Evolutionary conservation across 2,329 filamentous ascomycete genomes (phyloP).

Genomic region (Penicillium sp.): DNA sequence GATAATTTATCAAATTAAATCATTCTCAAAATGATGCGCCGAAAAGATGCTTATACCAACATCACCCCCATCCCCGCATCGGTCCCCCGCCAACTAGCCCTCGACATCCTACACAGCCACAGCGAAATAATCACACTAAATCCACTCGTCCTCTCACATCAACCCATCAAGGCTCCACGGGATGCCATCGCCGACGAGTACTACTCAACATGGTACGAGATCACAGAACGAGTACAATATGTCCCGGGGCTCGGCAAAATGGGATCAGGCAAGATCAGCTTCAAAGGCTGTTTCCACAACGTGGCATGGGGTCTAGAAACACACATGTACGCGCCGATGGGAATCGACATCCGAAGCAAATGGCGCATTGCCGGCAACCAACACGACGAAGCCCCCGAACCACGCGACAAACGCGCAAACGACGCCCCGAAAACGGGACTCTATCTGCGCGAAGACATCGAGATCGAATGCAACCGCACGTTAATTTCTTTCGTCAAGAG

Average conservation of each 20-base stretch:
- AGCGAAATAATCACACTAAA: conserved; percentile 84
- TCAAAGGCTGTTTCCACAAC: conserved; percentile 78
- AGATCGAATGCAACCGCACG: conserved; percentile 75
- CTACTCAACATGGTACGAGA: conserved; percentile 71
- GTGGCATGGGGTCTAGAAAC: conserved; percentile 71
- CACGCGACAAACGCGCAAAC: conserved; percentile 62
- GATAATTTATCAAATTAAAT: background rate
- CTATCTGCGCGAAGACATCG: conserved; percentile 81
- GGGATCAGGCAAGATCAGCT: conserved; percentile 66
- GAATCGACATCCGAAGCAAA: conserved; percentile 72
- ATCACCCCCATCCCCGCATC: conserved; percentile 72
- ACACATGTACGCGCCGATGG: conserved; percentile 78
- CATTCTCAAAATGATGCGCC: conserved; percentile 16
- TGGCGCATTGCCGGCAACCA: conserved; percentile 73
- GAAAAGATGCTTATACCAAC: conserved; percentile 51
- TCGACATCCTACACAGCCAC: conserved; percentile 75
- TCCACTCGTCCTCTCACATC: conserved; percentile 72
- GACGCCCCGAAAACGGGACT: conserved; percentile 66
- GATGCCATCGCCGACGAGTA: conserved; percentile 69
- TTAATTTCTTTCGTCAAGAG: conserved; percentile 76
- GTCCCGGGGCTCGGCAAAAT: conserved; percentile 60
- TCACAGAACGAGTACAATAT: conserved; percentile 75
- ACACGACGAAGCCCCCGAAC: conserved; percentile 66
- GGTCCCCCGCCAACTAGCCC: conserved; percentile 66
- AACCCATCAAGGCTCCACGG: conserved; percentile 64